These are phyloP conservation scores for Colletotrichum navitas DNA, from an alignment of 2,329 filamentous ascomycete genomes.

Conservation along the genomic window DNA sequence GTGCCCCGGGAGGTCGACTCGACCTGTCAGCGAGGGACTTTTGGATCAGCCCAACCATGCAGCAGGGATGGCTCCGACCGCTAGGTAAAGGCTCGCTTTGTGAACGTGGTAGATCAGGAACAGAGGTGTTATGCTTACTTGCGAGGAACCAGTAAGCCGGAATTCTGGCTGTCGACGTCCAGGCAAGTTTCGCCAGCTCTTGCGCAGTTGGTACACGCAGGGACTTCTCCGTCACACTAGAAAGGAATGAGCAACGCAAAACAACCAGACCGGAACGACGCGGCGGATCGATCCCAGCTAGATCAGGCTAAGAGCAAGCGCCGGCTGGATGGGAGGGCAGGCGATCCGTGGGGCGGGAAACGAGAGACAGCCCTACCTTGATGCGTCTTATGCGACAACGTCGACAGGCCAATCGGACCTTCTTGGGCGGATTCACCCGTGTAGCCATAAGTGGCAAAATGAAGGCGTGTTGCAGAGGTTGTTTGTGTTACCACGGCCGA, in stretches of 20 bases:
- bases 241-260: slow-evolving; percentile 4
- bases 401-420: slow-evolving; percentile 54
- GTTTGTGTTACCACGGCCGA: background rate
- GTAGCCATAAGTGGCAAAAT: slow-evolving; percentile 9
- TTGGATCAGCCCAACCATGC: background rate
- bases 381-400: slow-evolving; percentile 53
- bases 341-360: background rate
- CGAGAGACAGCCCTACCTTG: slow-evolving; percentile 47
- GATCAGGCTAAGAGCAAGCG: background rate
- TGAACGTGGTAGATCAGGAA: background rate
- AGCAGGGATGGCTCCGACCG: background rate
- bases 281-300: background rate
- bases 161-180: slow-evolving; percentile 54
- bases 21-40: slow-evolving; percentile 6
- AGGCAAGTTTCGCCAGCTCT: slow-evolving; percentile 52
- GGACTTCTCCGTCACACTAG: slow-evolving; percentile 54
- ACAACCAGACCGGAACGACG: slow-evolving; percentile 19
- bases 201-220: slow-evolving; percentile 54
- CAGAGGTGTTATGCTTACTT: slow-evolving; percentile 45
- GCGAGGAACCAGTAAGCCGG: slow-evolving; percentile 50
- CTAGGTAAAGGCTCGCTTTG: background rate
- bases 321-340: background rate
- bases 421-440: slow-evolving; percentile 46
- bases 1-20: background rate
- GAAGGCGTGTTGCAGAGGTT: background rate